phyloP scores from a whole-genome alignment of 1,284 basidiomycete genomes.

The Tetrapyrgos nigripes region DNA sequence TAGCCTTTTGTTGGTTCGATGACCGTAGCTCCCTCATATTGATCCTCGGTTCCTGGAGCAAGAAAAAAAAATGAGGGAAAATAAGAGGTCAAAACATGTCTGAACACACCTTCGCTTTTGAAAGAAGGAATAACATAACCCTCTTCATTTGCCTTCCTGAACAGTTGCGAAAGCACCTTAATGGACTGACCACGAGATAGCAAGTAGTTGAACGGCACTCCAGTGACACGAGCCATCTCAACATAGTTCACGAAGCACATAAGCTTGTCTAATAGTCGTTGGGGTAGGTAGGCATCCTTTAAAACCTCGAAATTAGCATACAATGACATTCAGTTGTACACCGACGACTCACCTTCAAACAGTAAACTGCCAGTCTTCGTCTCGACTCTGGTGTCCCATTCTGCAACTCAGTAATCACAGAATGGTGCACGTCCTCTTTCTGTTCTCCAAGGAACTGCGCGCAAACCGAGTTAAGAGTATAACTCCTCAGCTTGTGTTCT shows the following conservation, averaged over 20 bases:
- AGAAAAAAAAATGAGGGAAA: background rate
- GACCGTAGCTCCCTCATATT: constrained; percentile 97
- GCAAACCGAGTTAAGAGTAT: constrained; percentile 95
- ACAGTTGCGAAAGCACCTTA: constrained; percentile 94
- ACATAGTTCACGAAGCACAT: constrained; percentile 98
- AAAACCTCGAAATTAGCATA: background rate
- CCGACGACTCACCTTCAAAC: constrained; percentile 76
- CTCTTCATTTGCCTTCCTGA: constrained; percentile 86
- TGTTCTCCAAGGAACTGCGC: constrained; percentile 96
- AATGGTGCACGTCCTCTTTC: constrained; percentile 97
- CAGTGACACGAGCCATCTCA: constrained; percentile 96
- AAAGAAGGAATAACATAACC: constrained; percentile 87
- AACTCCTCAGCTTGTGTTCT: constrained; percentile 94
- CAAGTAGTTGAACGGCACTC: constrained; percentile 96
- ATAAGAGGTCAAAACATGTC: background rate
- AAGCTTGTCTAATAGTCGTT: constrained; percentile 91
- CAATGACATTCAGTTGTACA: background rate
- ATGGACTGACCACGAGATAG: constrained; percentile 94
- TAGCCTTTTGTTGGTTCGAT: constrained; percentile 95
- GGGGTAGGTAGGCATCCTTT: constrained; percentile 95
- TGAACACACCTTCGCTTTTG: constrained; percentile 76
- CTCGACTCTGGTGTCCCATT: constrained; percentile 93
- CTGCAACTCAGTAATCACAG: constrained; percentile 95
- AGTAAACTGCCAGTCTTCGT: constrained; percentile 92
- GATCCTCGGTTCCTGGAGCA: constrained; percentile 81